Conservation (phyloP, 2,329 filamentous ascomycete species). For the Colletotrichum australisinense region DNA sequence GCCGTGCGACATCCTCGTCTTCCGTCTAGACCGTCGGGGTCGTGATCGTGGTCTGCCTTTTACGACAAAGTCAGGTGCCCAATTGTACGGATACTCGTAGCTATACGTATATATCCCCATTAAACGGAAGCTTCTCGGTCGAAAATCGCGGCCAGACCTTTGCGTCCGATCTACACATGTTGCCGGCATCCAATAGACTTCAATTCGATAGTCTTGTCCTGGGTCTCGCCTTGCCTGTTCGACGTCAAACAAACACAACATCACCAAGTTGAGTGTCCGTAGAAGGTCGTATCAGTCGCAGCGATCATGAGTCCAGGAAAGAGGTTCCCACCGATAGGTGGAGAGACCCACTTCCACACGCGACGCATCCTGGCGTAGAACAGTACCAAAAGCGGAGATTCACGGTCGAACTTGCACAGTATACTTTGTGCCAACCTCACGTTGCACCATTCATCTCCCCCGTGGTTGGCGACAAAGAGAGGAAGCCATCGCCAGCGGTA, state of each 20-base stretch:
- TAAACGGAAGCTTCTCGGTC: neutral
- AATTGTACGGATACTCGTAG: neutral
- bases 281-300: neutral
- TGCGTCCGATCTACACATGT: neutral
- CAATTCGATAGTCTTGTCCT: neutral
- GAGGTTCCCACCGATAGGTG: neutral
- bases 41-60: neutral
- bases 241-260: neutral
- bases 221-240: neutral
- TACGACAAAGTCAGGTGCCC: neutral
- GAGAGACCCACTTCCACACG: neutral
- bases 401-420: neutral
- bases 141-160: neutral
- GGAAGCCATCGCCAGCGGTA: conserved; percentile 6
- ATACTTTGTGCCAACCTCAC: neutral
- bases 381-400: neutral
- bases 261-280: neutral
- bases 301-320: neutral
- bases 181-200: neutral
- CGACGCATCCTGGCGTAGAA: neutral
- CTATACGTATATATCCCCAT: neutral
- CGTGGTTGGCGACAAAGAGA: conserved; percentile 4
- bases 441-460: neutral
- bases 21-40: conserved; percentile 2
- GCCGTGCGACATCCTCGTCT: neutral